Evolutionary conservation across 345 rosid species (phyloP).

Genomic region (Rhizophora mangle): DNA sequence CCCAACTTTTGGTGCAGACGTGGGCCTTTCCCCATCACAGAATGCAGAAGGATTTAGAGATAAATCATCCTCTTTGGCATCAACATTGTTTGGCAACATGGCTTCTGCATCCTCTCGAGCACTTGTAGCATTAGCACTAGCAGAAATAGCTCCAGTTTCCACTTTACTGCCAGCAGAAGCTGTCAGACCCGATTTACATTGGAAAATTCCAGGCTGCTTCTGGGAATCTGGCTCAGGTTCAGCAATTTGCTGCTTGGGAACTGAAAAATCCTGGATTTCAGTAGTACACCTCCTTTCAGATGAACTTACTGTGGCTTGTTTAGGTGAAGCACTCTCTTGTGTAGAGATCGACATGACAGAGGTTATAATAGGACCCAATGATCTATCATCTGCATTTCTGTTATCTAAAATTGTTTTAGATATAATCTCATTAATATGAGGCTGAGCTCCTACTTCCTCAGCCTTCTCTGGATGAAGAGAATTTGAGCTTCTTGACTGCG

Average conservation of each 20-base stretch:
- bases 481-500: constrained; percentile 37
- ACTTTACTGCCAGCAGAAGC: constrained; percentile 35
- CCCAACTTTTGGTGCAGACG: constrained; percentile 30
- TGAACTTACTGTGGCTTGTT: constrained; percentile 23
- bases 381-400: constrained; percentile 34
- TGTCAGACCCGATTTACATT: constrained; percentile 24
- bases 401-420: constrained; percentile 21
- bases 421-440: constrained; percentile 23
- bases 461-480: constrained; percentile 30
- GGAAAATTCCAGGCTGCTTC: constrained; percentile 20
- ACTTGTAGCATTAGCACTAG: constrained; percentile 33
- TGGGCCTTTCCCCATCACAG: constrained; percentile 30
- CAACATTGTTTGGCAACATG: constrained; percentile 34
- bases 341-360: constrained; percentile 38
- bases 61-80: constrained; percentile 28
- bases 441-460: constrained; percentile 38
- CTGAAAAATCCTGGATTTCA: constrained; percentile 29
- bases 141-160: constrained; percentile 39
- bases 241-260: constrained; percentile 32
- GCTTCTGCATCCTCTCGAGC: constrained; percentile 30
- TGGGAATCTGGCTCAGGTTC: constrained; percentile 41
- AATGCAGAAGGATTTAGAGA: constrained; percentile 14
- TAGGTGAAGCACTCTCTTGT: constrained; percentile 37
- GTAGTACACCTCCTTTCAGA: constrained; percentile 28
- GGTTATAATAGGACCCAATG: constrained; percentile 26